Evolutionary conservation across 2,329 filamentous ascomycete species (phyloP).

Genomic region (Fusarium buxicola): DNA sequence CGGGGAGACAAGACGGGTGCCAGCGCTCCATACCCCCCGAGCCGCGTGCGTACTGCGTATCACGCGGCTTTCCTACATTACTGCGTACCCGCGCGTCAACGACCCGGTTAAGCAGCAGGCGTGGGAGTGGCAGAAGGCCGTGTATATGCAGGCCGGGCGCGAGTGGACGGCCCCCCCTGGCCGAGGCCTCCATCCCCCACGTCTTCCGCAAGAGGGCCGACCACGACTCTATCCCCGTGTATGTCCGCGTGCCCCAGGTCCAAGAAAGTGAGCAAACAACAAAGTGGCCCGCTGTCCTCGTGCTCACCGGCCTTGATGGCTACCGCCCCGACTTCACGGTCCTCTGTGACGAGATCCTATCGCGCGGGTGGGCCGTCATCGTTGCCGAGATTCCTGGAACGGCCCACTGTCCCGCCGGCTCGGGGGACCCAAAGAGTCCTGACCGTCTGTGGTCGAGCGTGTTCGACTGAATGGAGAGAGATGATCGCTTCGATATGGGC

Average conservation of each 20-base stretch:
- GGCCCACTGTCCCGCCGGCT: conserved; percentile 74
- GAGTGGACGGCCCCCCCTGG: neutral
- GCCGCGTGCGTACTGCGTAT: too few species aligned
- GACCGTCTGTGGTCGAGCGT: conserved; percentile 73
- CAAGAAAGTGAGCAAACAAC: neutral
- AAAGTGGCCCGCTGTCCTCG: neutral
- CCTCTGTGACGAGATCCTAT: neutral
- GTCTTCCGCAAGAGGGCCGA: neutral
- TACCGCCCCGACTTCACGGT: neutral
- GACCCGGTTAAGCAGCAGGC: neutral
- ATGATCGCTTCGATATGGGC: conserved; percentile 65
- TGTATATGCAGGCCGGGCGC: neutral
- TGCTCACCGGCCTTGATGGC: neutral
- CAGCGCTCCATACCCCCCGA: too few species aligned
- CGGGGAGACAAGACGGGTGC: too few species aligned
- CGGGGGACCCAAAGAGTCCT: conserved; percentile 66
- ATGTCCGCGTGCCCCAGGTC: neutral
- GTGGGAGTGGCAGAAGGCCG: neutral
- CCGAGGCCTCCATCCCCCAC: neutral
- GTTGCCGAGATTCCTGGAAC: conserved; percentile 39
- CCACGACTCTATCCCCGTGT: neutral
- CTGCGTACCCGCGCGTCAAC: neutral
- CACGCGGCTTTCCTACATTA: neutral
- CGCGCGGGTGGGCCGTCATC: neutral
- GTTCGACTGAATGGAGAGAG: conserved; percentile 66